Conservation (phyloP, 352 stramenopile genomes). For the Phytophthora syringae region DNA sequence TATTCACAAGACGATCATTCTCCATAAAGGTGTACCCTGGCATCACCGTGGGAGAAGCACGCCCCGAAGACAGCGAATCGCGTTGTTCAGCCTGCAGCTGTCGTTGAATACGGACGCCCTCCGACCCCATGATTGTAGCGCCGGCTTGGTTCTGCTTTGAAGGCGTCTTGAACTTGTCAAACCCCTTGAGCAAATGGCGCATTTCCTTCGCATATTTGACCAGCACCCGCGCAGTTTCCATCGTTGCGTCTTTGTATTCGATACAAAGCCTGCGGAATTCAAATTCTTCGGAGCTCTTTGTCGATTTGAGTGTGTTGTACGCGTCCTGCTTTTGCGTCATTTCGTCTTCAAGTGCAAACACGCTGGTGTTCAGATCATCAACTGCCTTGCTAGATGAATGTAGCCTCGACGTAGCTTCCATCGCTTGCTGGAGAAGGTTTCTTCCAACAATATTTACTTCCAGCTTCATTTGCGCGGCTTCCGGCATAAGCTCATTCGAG, state of each 20-base stretch:
- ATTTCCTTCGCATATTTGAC: conserved; percentile 31
- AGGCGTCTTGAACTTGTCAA: conserved; percentile 52
- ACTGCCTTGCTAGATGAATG: conserved; percentile 11
- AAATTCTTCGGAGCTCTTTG: conserved; percentile 16
- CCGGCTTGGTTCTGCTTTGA: conserved; percentile 20
- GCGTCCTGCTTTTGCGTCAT: conserved; percentile 13
- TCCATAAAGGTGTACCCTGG: conserved; percentile 65
- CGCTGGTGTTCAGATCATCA: conserved; percentile 9
- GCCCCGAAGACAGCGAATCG: conserved; percentile 4
- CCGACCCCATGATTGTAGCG: not conserved
- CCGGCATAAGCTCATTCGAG: conserved; percentile 20
- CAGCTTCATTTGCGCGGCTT: conserved; percentile 29
- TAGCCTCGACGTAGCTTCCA: conserved; percentile 18
- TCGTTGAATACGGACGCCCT: not conserved
- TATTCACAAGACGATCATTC: conserved; percentile 77
- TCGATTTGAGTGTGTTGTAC: conserved; percentile 15
- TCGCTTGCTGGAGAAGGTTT: conserved; percentile 35
- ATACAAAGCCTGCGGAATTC: conserved; percentile 20
- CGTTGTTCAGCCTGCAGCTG: conserved; percentile 13
- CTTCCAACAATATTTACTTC: conserved; percentile 55
- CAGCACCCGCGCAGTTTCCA: conserved; percentile 20
- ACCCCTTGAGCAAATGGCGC: conserved; percentile 41
- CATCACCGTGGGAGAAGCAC: not conserved
- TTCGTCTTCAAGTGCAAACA: conserved; percentile 31
- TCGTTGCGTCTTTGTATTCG: conserved; percentile 20